Evolutionary conservation across 805 yeast genomes (phyloP), one percentile per base, ranked within the genome.

Genomic region (Candida yuanshanica): DNA sequence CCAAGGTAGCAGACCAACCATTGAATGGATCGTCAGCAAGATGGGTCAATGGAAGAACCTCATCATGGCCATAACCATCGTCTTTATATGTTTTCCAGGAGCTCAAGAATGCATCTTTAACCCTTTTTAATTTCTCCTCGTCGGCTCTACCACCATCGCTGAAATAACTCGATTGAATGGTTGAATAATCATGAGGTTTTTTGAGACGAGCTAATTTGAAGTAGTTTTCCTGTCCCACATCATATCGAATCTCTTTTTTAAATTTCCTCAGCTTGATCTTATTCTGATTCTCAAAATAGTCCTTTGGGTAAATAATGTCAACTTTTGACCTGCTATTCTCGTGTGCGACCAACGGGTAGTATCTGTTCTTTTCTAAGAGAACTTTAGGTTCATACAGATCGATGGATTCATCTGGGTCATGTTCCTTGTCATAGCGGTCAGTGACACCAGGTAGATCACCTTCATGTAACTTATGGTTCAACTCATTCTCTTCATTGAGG

Each of bases 1-100:
- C 61, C 16, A 70, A 35, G 3, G 76, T 66, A 5, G 75, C 60
- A 5, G 77, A 72, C 79, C 79, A 75, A 2, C 75, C 75, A 33
- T 64, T 61, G 46, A 72, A 70, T 2, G 75, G 64, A 42, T 70
- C 66, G 8, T 25, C 43, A n/a, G 61, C 55, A 20, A 39, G 32
- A 14, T 58, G 53, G 2, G 68, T 47, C 4, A 70, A 35, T 1
- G 78, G 78, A 17, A 46, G 47, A 5, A 72, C 54, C 43, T 70
- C 77, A 46, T 74, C 79, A 38, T 62, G 63, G 4, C 74, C 75
- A 62, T 66, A 67, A 2, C 69, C 77, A 38, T 61, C 46, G 14
- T 54, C 48, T 38, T 65, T 63, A 50, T 74, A 74, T 13, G 58
- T 59, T 9, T 48, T 37, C 79, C 81, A 77, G 4, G 77, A 65